phyloP scores from a whole-genome alignment of 345 rosid genomes.

The Cardiospermum halicacabum region DNA sequence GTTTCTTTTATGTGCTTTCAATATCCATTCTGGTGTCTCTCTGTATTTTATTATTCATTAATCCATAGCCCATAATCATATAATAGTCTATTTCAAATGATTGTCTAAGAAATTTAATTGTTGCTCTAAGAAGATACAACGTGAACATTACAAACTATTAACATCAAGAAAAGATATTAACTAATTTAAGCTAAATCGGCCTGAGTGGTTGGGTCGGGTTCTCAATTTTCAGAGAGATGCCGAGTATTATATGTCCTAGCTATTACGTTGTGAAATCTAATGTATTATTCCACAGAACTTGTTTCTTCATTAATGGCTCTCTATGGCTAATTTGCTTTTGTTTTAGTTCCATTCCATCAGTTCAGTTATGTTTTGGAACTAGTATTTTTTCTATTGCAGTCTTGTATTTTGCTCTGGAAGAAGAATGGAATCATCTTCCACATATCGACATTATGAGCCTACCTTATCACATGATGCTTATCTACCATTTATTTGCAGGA shows the following conservation, averaged over 20 bases:
- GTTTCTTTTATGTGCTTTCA: background rate
- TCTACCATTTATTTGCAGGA: slow-evolving; percentile 36
- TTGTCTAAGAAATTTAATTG: background rate
- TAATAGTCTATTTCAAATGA: background rate
- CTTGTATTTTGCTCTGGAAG: background rate
- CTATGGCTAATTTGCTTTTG: background rate
- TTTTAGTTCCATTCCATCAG: background rate
- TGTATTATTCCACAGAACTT: too few relatives aligned
- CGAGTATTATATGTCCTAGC: background rate
- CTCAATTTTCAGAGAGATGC: too few relatives aligned
- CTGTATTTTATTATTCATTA: background rate
- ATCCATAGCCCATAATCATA: background rate
- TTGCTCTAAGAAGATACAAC: background rate
- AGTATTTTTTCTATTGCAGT: background rate
- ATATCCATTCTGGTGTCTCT: background rate
- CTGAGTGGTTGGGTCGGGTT: too few relatives aligned
- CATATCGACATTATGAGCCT: background rate
- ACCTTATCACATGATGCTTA: background rate
- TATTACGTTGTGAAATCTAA: background rate
- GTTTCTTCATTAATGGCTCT: too few relatives aligned
- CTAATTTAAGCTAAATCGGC: too few relatives aligned
- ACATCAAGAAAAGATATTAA: too few relatives aligned
- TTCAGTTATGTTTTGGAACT: background rate
- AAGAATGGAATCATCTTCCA: background rate
- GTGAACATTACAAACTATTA: too few relatives aligned